Percentiles rank a stretch among this genome's conserved stretches.
Conservation (phyloP, 2,329 filamentous ascomycete genomes). For the Fonsecaea pedrosoi region DNA sequence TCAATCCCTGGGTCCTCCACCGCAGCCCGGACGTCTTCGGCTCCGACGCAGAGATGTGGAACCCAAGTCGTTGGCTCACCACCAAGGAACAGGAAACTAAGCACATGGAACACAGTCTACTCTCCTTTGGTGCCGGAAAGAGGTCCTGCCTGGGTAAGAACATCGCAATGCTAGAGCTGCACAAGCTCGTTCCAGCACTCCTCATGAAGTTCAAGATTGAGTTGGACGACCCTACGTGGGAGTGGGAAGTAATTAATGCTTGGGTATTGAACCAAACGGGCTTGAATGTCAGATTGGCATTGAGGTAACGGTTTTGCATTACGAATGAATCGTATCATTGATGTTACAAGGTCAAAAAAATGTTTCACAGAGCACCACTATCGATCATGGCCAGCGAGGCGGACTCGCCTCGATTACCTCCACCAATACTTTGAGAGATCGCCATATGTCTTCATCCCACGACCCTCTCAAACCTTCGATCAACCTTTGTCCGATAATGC, state of each 20-base stretch:
- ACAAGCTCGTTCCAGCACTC: slow-evolving; percentile 38
- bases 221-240: slow-evolving; percentile 26
- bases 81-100: slow-evolving; percentile 32
- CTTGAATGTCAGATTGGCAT: slow-evolving; percentile 31
- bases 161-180: slow-evolving; percentile 42
- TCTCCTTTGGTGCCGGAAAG: slow-evolving; percentile 41
- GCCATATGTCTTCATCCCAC: slow-evolving; percentile 37
- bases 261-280: slow-evolving; percentile 39
- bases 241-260: slow-evolving; percentile 38
- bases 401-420: slow-evolving; percentile 30
- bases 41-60: slow-evolving; percentile 38
- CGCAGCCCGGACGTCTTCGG: slow-evolving; percentile 39
- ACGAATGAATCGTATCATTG: not conserved
- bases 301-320: slow-evolving; percentile 16
- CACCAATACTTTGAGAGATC: slow-evolving; percentile 32
- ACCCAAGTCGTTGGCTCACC: slow-evolving; percentile 45
- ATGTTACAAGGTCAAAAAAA: not conserved
- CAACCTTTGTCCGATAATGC: slow-evolving; percentile 26
- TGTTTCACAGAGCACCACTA: not conserved
- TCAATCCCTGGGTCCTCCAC: slow-evolving; percentile 46
- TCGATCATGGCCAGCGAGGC: slow-evolving; percentile 19
- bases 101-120: slow-evolving; percentile 39
- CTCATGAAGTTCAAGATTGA: slow-evolving; percentile 36
- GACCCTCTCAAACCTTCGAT: slow-evolving; percentile 30
- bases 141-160: slow-evolving; percentile 43